Base-by-base conservation (phyloP, 305 asterid genomes). In the Withania somnifera region DNA sequence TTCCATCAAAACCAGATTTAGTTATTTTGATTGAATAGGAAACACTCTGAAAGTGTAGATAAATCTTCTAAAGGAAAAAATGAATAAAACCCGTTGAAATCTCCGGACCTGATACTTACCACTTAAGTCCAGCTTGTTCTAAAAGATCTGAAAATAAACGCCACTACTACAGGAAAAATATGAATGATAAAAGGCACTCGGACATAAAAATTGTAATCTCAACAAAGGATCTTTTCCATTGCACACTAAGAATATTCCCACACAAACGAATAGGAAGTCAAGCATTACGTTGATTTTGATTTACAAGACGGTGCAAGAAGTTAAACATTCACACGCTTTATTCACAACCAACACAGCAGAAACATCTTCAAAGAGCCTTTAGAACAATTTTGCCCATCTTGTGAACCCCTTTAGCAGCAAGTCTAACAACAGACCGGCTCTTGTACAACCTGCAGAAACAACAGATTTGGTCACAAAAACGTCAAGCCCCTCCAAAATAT, bases 371-470 rank as follows among this genome's bases (percentile, higher is more conserved):
- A 3, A 93, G 89, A 82, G 88, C 89, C 81, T 81, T 88, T 73
- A 94, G 80, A 77, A 93, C 94, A 80, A 89, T 84, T 86, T 94
- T 96, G 90, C 90, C 91, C 0, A 97, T 85, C 83, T 90, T 90
- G 85, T 93, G 97, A 82, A 90, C 85, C 78, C 99, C 98, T 32
- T 79, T 81, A 6, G 98, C 83, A 85, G 98, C 99, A 58, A 87
- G 84, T 83, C 83, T 90, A 82, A 93, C 81, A 42, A 93, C 81
- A 40, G 93, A 87, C 11, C 97, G 98, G 57, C 94, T 91, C 86
- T 85, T 89, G 91, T 94, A 96, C 86, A 96, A 86, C 86, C 99
- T 95, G 91, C 88, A 82, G 86, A 82, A 80, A 78, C 60, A 47
- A 24, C 57, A 42, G 34, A 57, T 24, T 71, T 14, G 7, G 40